Base-by-base conservation (phyloP, 1,284 basidiomycete genomes). In the Pisolithus thermaeus region DNA sequence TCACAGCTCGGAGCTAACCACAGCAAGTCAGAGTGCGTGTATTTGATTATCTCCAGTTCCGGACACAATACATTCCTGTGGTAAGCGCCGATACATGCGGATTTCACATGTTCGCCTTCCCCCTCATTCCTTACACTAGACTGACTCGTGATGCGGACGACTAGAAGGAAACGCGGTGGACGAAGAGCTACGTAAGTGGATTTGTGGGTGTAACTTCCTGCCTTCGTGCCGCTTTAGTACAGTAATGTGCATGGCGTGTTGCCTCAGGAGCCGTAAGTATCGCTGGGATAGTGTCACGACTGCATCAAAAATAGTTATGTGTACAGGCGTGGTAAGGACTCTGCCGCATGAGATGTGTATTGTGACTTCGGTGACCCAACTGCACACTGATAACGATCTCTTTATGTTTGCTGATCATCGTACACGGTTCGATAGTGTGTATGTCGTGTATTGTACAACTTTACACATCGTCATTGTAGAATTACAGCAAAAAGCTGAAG, bases 191-290 rank as follows among this genome's bases (percentile, higher is more conserved):
- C 88, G 87, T 65, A 85, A 83, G 53, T 78, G 89, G 22, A n/a
- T n/a, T n/a, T n/a, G n/a, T 92, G 89, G 89, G 88, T 87, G 83
- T 80, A 84, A 61, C 73, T 91, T 9, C 75, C 83, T 1, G 87
- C 88, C 0, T 87, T 89, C 62, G 74, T 76, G n/a, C 85, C 85
- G 3, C 87, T 87, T 68, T 87, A 79, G 36, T 87, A 87, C 59
- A 85, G 88, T 61, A 88, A 89, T 55, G 65, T 71, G 38, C 56
- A 56, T 25, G 78, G 78, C 22, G 81, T 82, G 7, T 73, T 86
- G 27, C 70, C 9, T n/a, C 87, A 88, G 62, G 87, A 90, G 61
- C 85, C 86, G 1, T 90, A 84, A n/a, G n/a, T n/a, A n/a, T 60
- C 72, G 77, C 35, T 91, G 88, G 87, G 80, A 84, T 46, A 83